These are phyloP conservation scores for Crucihimalaya himalaica DNA, from an alignment of 345 rosid species.

Conservation along the genomic window DNA sequence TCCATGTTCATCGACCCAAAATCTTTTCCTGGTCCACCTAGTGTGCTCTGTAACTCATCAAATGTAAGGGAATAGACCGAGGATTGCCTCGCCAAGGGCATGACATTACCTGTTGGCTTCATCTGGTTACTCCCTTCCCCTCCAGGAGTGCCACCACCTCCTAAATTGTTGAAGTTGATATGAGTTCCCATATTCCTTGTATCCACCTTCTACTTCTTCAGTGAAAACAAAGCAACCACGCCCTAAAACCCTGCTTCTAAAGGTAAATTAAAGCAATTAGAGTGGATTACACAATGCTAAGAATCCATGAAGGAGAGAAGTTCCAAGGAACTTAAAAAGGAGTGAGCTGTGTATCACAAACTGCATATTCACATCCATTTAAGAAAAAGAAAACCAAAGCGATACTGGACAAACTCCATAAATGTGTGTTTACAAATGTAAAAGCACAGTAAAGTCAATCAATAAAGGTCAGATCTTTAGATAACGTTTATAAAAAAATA, in stretches of 20 bases:
- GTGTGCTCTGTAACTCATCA: constrained; percentile 81
- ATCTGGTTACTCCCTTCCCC: constrained; percentile 46
- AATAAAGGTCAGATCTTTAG: constrained; percentile 30
- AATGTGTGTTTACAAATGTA: constrained; percentile 33
- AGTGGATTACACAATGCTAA: constrained; percentile 15
- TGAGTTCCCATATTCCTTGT: constrained; percentile 52
- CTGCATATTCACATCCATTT: constrained; percentile 24
- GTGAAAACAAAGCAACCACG: constrained; percentile 5
- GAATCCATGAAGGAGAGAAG: constrained; percentile 26
- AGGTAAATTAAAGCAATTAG: constrained; percentile 8
- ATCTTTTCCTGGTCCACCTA: constrained; percentile 78
- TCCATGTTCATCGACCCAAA: constrained; percentile 99
- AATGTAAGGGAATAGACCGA: constrained; percentile 83
- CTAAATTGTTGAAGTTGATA: constrained; percentile 67
- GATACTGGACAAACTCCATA: constrained; percentile 22
- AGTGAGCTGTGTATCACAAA: constrained; percentile 4
- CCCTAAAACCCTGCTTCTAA: constrained; percentile 6
- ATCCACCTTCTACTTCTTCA: constrained; percentile 34
- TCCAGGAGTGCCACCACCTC: constrained; percentile 41
- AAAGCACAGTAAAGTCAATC: constrained; percentile 24
- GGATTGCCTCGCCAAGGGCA: constrained; percentile 63
- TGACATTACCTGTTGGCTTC: constrained; percentile 42
- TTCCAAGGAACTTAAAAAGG: neutral
- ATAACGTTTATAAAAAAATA: constrained; percentile 5
- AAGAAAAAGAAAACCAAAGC: neutral